A percentile compares a stretch with the other conserved stretches of the same genome.
Conservation (phyloP, 139 green algal genomes). For the Chlorella sp. region DNA sequence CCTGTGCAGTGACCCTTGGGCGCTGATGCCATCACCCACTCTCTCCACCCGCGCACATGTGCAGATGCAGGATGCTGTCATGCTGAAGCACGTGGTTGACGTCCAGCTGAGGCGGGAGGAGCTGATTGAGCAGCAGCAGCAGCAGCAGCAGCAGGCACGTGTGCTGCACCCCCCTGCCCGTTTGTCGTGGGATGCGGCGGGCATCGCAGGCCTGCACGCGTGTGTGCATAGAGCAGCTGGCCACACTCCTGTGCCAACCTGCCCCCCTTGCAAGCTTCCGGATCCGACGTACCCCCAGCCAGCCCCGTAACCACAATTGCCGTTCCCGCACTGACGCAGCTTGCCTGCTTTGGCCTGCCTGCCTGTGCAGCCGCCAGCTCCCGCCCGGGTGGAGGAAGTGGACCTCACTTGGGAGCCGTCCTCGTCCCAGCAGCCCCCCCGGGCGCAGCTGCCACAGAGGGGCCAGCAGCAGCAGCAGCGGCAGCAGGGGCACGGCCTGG, state of each 20-base stretch:
- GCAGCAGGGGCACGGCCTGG: background rate
- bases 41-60: background rate
- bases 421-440: background rate
- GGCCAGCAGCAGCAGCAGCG: background rate
- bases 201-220: background rate
- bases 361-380: background rate
- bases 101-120: background rate
- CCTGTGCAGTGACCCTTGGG: too few species aligned
- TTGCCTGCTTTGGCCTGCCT: background rate
- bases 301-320: too few species aligned
- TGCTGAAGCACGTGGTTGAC: constrained; percentile 10
- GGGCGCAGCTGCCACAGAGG: background rate
- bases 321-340: too few species aligned
- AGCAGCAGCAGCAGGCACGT: background rate
- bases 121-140: background rate
- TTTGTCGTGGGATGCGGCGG: background rate
- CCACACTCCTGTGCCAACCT: background rate
- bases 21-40: background rate
- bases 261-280: too few species aligned
- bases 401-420: constrained; percentile 10
- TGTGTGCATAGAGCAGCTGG: background rate
- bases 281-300: too few species aligned
- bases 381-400: constrained; percentile 2
- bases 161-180: background rate
- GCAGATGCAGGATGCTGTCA: background rate